Base-by-base conservation (phyloP, 495 filamentous ascomycete genomes). In the Aspergillus egyptiacus region DNA sequence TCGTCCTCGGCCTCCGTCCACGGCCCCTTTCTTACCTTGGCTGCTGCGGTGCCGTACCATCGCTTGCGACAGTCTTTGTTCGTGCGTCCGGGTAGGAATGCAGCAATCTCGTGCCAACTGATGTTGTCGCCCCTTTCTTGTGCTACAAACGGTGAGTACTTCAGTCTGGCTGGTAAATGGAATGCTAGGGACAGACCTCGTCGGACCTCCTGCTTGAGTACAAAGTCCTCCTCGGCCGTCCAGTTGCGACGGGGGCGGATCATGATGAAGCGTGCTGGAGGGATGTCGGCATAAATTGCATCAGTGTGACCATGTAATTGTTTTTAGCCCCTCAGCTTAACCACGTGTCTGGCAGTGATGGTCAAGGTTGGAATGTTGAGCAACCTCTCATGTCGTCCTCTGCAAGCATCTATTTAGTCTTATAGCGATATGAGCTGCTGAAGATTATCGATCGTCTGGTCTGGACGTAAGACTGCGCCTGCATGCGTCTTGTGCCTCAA, bases 11-110 rank as follows among this genome's bases (percentile, higher is more conserved):
- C 35, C 20, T 38, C 25, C 5, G 46, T 32, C 36, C 46, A 40
- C 1, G 41, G 27, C 3, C 41, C 41, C 13, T 44, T 44, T 19
- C 23, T 44, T 2, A 44, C 41, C 7, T 44, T 44, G 9, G 41
- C 41, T 2, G 28, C 41, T 44, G 41, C 41, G 6, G 41, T 44
- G 22, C 41, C 41, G 23, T 44, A 44, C 41, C 41, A 44, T 4
- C 41, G 41, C 11, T 44, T 44, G 17, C 41, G 41, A 25, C 41
- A 44, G 10, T 44, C 41, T 32, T 44, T 44, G 41, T 44, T 44
- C 7, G 41, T 44, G 13, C 41, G 6, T 5, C 41, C 41, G 5
- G 41, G 41, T 1, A 44, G 41, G 41, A 44, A 44, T 19, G 41
- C 28, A 11, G 41, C 41, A 13, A 44, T 44, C 6, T 32, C 27